Evolutionary conservation across 2,329 filamentous ascomycete species (phyloP).

Genomic region (Scortechinia acanthostroma): DNA sequence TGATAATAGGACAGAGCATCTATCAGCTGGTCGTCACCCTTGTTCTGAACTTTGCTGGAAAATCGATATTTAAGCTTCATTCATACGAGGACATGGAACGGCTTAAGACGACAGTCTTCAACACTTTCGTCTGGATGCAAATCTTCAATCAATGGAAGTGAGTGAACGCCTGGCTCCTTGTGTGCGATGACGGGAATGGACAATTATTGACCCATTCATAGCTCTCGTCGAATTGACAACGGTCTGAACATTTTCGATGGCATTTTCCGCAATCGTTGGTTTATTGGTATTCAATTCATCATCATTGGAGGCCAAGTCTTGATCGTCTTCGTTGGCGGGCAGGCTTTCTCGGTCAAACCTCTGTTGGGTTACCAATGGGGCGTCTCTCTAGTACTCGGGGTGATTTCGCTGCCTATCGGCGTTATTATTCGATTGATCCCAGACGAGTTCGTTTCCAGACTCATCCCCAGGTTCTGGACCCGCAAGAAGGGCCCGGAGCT

Average conservation of each 20-base stretch:
- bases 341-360: constrained; percentile 54
- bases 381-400: constrained; percentile 61
- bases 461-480: constrained; percentile 27
- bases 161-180: too few relatives aligned
- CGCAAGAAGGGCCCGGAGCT: constrained; percentile 23
- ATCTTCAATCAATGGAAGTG: constrained; percentile 74
- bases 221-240: constrained; percentile 76
- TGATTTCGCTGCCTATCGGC: constrained; percentile 60
- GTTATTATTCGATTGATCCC: constrained; percentile 52
- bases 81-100: constrained; percentile 29
- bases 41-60: constrained; percentile 61
- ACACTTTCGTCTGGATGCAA: constrained; percentile 74
- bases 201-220: constrained; percentile 16
- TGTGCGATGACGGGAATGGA: too few relatives aligned
- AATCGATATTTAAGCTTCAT: constrained; percentile 50
- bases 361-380: constrained; percentile 64
- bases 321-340: constrained; percentile 65
- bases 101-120: constrained; percentile 61
- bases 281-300: constrained; percentile 58
- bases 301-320: constrained; percentile 66
- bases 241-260: constrained; percentile 78
- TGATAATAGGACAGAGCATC: constrained; percentile 76
- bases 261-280: constrained; percentile 69
- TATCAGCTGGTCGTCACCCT: constrained; percentile 68
- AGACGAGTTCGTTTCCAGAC: constrained; percentile 38